A percentile compares a stretch with the other conserved stretches of the same genome.
These are phyloP conservation scores for Phialophora macrospora DNA, from an alignment of 2,329 filamentous ascomycete genomes.

Conservation along the genomic window DNA sequence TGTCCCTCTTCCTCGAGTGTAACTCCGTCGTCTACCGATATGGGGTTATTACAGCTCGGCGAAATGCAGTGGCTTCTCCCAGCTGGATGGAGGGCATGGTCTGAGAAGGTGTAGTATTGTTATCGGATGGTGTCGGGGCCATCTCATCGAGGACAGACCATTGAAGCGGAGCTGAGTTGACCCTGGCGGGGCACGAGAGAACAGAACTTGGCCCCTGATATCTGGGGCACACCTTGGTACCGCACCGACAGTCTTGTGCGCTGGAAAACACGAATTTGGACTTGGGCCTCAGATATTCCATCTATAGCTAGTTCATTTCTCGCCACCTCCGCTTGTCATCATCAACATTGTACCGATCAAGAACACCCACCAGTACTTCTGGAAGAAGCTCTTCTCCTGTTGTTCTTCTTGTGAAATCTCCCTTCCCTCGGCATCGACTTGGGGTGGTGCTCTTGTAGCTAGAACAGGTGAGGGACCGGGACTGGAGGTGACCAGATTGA, in stretches of 20 bases:
- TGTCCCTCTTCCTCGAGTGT: background rate
- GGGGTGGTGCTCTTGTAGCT: slow-evolving; percentile 48
- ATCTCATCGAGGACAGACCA: background rate
- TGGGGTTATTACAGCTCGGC: background rate
- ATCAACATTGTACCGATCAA: slow-evolving; percentile 49
- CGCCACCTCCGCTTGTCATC: slow-evolving; percentile 48
- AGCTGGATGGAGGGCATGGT: background rate
- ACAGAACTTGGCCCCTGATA: background rate
- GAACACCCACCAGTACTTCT: slow-evolving; percentile 57
- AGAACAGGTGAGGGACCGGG: slow-evolving; percentile 47
- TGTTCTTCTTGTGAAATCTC: slow-evolving; percentile 43
- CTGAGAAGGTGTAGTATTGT: background rate
- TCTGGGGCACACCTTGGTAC: background rate
- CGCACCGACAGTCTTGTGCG: background rate
- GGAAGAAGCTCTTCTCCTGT: slow-evolving; percentile 52
- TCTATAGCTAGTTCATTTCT: slow-evolving; percentile 27
- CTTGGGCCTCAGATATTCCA: background rate
- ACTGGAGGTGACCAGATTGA: slow-evolving; percentile 45
- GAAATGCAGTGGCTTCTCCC: background rate
- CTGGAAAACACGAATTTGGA: background rate
- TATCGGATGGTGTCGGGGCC: background rate
- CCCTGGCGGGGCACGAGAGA: background rate
- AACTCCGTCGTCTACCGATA: background rate
- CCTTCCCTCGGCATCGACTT: slow-evolving; percentile 46
- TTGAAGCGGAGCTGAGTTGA: background rate